These are phyloP conservation scores for Penstemon newberryi DNA, from an alignment of 257 asterid genomes.

Conservation along the genomic window DNA sequence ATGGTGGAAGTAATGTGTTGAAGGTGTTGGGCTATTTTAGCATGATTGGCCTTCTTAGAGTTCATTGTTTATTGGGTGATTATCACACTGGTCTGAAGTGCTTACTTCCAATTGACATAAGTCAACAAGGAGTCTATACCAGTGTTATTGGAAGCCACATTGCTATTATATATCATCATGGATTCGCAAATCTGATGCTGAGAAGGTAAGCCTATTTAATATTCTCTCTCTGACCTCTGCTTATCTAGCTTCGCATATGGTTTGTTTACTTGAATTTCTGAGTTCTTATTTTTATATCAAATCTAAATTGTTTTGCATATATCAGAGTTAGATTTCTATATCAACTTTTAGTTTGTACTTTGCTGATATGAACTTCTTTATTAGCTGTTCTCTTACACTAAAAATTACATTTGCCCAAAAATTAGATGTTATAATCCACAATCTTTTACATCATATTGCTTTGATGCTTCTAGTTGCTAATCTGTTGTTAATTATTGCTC, in stretches of 20 bases:
- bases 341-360: neutral
- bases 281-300: neutral
- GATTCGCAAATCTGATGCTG: conserved; percentile 96
- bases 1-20: conserved; percentile 96
- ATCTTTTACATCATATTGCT: neutral
- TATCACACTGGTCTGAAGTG: conserved; percentile 94
- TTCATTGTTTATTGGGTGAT: conserved; percentile 97
- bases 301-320: neutral
- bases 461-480: neutral
- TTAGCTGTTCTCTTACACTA: neutral
- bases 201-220: conserved; percentile 55
- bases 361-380: neutral
- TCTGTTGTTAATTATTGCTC: neutral
- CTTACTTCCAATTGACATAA: conserved; percentile 80
- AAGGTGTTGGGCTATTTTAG: conserved; percentile 95
- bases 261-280: neutral
- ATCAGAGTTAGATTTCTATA: conserved; percentile 1
- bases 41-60: conserved; percentile 97
- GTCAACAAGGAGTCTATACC: conserved; percentile 86
- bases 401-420: neutral
- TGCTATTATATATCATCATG: conserved; percentile 83
- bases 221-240: neutral
- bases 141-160: conserved; percentile 95
- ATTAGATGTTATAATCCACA: neutral
- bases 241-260: conserved; percentile 2